Percentiles rank a stretch among this genome's conserved stretches.
phyloP scores from a whole-genome alignment of 2,329 filamentous ascomycete species.

The Diaporthe velutina region DNA sequence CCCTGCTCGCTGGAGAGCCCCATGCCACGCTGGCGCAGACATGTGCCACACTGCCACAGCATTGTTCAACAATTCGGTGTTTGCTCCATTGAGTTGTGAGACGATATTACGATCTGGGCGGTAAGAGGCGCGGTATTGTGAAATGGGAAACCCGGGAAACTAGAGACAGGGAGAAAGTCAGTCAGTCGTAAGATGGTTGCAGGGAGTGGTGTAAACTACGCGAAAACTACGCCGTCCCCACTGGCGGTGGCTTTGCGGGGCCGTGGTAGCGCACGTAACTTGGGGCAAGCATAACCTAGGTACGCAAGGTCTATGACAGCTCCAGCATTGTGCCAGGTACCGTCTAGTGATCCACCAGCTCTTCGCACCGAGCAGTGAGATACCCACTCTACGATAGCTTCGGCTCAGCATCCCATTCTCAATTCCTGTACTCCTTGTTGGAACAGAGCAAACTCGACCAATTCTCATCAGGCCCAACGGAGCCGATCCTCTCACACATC shows the following conservation, averaged over 20 bases:
- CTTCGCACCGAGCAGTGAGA: background rate
- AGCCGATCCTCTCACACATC: background rate
- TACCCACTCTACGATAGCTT: constrained; percentile 29
- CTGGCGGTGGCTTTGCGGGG: background rate
- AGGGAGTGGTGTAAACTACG: background rate
- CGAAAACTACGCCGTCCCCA: background rate
- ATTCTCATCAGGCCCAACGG: background rate
- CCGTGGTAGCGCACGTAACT: background rate
- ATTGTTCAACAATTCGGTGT: background rate
- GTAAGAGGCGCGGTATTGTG: background rate
- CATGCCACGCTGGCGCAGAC: constrained; percentile 10
- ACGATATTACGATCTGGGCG: background rate
- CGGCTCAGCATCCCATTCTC: background rate
- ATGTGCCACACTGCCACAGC: background rate
- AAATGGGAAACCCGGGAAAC: background rate
- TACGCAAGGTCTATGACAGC: constrained; percentile 25
- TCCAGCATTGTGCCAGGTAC: background rate
- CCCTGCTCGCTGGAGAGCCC: background rate
- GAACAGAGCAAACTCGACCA: background rate
- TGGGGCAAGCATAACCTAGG: constrained; percentile 14
- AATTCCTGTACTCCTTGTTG: background rate
- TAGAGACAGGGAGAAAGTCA: background rate
- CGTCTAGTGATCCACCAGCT: background rate
- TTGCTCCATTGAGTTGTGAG: background rate
- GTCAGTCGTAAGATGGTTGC: background rate